Percentiles rank a stretch among this genome's conserved stretches.
Conservation (phyloP, 2,329 filamentous ascomycete genomes). For the Venturia oleaginea region DNA sequence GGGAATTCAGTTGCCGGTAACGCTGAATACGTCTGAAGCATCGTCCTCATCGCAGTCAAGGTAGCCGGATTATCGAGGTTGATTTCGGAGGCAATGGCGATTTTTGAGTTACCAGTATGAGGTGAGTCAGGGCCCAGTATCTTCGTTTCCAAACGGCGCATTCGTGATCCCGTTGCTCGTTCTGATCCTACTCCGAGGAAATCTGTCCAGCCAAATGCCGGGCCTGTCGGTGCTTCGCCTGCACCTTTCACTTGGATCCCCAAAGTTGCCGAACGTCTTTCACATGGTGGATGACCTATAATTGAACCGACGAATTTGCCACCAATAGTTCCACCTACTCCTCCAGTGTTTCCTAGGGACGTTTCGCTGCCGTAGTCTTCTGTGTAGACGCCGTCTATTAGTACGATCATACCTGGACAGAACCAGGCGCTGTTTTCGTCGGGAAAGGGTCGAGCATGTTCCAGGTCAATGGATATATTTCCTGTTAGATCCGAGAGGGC, state of each 20-base stretch:
- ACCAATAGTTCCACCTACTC: slow-evolving; percentile 84
- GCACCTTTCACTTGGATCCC: slow-evolving; percentile 55
- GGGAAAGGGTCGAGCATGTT: slow-evolving; percentile 71
- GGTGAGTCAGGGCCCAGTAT: slow-evolving; percentile 41
- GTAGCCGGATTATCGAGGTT: slow-evolving; percentile 79
- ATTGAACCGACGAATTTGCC: slow-evolving; percentile 86
- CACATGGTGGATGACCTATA: slow-evolving; percentile 83
- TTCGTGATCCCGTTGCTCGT: slow-evolving; percentile 68
- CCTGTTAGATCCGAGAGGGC: slow-evolving; percentile 82
- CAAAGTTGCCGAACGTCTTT: slow-evolving; percentile 70
- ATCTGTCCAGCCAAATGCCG: slow-evolving; percentile 85
- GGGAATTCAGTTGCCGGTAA: slow-evolving; percentile 58
- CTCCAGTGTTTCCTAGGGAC: slow-evolving; percentile 62
- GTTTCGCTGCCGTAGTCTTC: slow-evolving; percentile 67
- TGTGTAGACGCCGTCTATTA: slow-evolving; percentile 93
- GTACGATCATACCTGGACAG: slow-evolving; percentile 87
- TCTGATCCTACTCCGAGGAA: slow-evolving; percentile 89
- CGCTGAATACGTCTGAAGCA: slow-evolving; percentile 64
- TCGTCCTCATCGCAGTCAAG: slow-evolving; percentile 68
- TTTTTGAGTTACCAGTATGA: slow-evolving; percentile 33
- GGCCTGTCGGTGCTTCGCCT: slow-evolving; percentile 34
- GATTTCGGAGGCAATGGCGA: slow-evolving; percentile 77
- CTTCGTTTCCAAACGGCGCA: slow-evolving; percentile 69
- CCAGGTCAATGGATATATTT: slow-evolving; percentile 74
- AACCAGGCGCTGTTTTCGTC: slow-evolving; percentile 79